Evolutionary conservation across 1,139 yeast species (phyloP).

Genomic region (Komagataea norvegica): DNA sequence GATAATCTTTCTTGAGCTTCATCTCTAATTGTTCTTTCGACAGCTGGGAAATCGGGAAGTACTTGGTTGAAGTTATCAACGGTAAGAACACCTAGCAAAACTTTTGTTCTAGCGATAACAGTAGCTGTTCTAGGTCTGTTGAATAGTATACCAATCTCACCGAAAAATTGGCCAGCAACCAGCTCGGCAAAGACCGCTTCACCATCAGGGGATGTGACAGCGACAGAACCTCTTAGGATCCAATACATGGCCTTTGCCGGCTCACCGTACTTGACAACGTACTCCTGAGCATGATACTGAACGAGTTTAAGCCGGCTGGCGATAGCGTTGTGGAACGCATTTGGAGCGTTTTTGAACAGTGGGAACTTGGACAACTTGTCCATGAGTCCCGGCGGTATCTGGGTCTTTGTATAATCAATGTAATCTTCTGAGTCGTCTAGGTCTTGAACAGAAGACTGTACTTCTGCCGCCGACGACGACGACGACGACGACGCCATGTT

Average conservation of each 20-base stretch:
- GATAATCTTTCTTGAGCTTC: constrained; percentile 76
- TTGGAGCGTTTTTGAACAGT: constrained; percentile 61
- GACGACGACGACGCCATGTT: too few species aligned
- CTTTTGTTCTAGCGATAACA: constrained; percentile 65
- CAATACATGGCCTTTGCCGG: constrained; percentile 77
- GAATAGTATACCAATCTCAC: constrained; percentile 72
- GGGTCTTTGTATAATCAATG: constrained; percentile 9
- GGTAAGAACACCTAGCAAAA: constrained; percentile 62
- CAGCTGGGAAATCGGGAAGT: constrained; percentile 54
- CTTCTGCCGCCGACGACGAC: too few species aligned
- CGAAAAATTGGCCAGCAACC: constrained; percentile 66
- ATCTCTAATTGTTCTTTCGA: constrained; percentile 65
- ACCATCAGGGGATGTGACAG: constrained; percentile 71
- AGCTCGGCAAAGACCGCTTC: constrained; percentile 69
- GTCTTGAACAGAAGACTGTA: constrained; percentile 5
- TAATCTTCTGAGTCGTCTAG: constrained; percentile 11
- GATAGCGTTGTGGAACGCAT: constrained; percentile 53
- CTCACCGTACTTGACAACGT: constrained; percentile 65
- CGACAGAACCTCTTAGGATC: constrained; percentile 70
- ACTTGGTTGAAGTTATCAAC: constrained; percentile 58
- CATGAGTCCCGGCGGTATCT: constrained; percentile 49
- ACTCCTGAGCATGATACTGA: constrained; percentile 62
- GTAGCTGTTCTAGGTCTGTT: constrained; percentile 77
- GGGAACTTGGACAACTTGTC: constrained; percentile 53
- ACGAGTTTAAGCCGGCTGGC: constrained; percentile 54